Conservation (phyloP, 2,329 filamentous ascomycete genomes). For the Tricladium varicosporioides region DNA sequence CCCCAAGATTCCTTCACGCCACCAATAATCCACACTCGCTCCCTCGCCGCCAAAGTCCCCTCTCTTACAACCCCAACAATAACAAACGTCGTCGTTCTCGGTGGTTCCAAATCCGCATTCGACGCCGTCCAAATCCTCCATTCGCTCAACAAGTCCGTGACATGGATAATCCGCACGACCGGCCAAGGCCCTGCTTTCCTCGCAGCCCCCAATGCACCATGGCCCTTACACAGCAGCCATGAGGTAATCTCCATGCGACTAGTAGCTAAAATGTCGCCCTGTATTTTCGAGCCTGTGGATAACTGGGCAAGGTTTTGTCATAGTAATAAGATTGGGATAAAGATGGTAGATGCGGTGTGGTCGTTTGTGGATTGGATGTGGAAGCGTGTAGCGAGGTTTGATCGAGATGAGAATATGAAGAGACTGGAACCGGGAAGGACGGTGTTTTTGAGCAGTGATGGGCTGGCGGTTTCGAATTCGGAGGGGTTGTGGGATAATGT, state of each 20-base stretch:
- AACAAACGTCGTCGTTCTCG: conserved; percentile 13
- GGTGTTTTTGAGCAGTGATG: conserved; percentile 6
- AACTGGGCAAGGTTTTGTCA: conserved; percentile 6
- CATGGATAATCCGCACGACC: conserved; percentile 11
- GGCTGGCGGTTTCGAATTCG: conserved; percentile 3
- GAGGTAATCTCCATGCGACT: conserved; percentile 20
- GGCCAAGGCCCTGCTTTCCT: conserved; percentile 26
- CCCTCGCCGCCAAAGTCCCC: conserved; percentile 20
- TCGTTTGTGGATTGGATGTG: not conserved
- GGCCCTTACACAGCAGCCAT: conserved; percentile 3
- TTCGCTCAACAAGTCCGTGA: conserved; percentile 8
- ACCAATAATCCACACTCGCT: conserved; percentile 28
- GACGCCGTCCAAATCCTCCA: conserved; percentile 15
- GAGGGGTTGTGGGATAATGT: conserved; percentile 6
- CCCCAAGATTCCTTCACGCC: conserved; percentile 2
- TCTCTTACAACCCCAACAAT: conserved; percentile 8
- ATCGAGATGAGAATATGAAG: not conserved
- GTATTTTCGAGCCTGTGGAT: conserved; percentile 10
- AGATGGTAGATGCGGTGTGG: conserved; percentile 2
- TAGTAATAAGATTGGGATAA: conserved; percentile 1
- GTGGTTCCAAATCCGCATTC: conserved; percentile 18
- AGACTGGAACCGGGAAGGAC: not conserved
- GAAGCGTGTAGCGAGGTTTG: not conserved
- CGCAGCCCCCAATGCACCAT: conserved; percentile 3
- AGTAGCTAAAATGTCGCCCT: conserved; percentile 9